phyloP scores from a whole-genome alignment of 352 stramenopile genomes.

The Albugo laibachii region DNA sequence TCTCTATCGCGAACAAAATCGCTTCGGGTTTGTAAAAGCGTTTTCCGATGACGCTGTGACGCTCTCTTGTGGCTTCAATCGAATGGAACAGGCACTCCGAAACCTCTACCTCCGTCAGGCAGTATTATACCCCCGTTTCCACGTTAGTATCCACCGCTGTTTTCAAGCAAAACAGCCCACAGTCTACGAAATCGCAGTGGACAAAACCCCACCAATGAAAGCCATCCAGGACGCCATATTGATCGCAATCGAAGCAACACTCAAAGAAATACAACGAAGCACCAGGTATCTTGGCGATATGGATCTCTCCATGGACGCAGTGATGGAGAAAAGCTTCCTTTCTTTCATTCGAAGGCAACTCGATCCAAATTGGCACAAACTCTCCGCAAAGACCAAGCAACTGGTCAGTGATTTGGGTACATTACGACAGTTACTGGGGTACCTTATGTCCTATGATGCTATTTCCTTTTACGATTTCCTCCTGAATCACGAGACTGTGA shows the following conservation, averaged over 20 bases:
- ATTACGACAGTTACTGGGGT: conserved; percentile 74
- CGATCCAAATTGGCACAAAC: conserved; percentile 93
- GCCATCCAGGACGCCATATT: conserved; percentile 89
- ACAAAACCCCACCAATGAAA: conserved; percentile 81
- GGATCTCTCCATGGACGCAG: conserved; percentile 86
- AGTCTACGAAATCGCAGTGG: conserved; percentile 89
- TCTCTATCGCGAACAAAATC: conserved; percentile 81
- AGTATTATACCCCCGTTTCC: conserved; percentile 92
- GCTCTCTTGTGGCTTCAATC: conserved; percentile 86
- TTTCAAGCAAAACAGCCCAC: conserved; percentile 73
- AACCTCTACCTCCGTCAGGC: conserved; percentile 84
- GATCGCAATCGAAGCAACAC: conserved; percentile 82
- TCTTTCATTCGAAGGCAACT: conserved; percentile 74
- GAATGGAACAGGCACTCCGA: conserved; percentile 89
- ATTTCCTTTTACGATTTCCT: conserved; percentile 93
- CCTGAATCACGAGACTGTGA: conserved; percentile 79
- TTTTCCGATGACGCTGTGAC: conserved; percentile 87
- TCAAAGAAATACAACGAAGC: conserved; percentile 85
- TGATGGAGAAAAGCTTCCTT: conserved; percentile 70
- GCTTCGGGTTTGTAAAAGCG: conserved; percentile 89
- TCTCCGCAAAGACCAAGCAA: conserved; percentile 87
- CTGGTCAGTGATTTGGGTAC: conserved; percentile 67
- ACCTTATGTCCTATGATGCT: conserved; percentile 90
- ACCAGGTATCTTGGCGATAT: conserved; percentile 62
- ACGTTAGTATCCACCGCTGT: conserved; percentile 74